Evolutionary conservation across 371 early-diverging fungal species (phyloP), one percentile per base, ranked within the genome.

Genomic region (Umbelopsis sp.): DNA sequence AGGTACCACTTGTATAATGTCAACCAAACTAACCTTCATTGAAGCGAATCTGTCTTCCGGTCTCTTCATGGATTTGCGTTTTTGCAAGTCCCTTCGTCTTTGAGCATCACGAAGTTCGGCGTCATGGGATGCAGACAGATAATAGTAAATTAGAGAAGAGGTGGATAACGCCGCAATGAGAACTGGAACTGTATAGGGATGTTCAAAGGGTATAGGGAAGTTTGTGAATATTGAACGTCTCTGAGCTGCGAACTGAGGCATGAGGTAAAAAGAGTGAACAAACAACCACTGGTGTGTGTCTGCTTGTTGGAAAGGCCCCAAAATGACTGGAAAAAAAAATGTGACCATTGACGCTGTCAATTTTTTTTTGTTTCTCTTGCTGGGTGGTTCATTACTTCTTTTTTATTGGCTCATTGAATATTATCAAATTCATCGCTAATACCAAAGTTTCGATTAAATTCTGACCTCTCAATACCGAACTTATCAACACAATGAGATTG

Each of bases 361-460:
- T 63, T 48, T 32, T 18, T 22, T 46, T 32, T 62, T 20, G 38
- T 67, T 65, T 69, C 44, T 29, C 35, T 22, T 50, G 24, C 25
- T 41, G 53, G 12, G 18, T 41, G 38, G 38, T 44, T 22, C 32
- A 44, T 25, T 51, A 50, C 16, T 32, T n/a, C 9, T 14, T 41
- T 20, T 50, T 51, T 66, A 44, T 24, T 22, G 35, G 50, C 32
- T 76, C 52, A 83, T 22, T 77, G 73, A 2, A 92, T 62, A 6
- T 80, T 89, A 72, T 98, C 98, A 74, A 97, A 79, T 45, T 95
- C 96, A 18, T 91, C 93, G 1, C 87, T 78, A 10, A 98, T 88
- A 9, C 78, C 81, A 85, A 98, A 97, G 63, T 86, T 80, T 69
- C 83, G 76, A 71, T 87, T 80, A 72, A 99, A 95, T 11, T 88